A percentile compares a stretch with the other conserved stretches of the same genome.
Evolutionary conservation across 2,329 filamentous ascomycete species (phyloP).

Genomic region (Talaromyces albobiverticillius): DNA sequence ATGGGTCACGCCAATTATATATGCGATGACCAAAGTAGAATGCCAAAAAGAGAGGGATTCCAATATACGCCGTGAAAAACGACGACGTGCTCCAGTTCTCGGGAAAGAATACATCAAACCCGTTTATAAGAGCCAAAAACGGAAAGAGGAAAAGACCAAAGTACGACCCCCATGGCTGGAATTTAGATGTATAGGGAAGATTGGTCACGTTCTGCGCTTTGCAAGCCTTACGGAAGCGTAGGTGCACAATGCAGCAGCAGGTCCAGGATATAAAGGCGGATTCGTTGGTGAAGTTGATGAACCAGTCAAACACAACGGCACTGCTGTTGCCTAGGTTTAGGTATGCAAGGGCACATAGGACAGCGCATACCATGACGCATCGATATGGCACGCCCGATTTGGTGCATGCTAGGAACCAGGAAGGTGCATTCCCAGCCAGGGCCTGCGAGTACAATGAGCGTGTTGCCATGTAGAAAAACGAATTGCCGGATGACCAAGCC

Average conservation of each 20-base stretch:
- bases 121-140: conserved; percentile 68
- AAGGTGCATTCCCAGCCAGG: conserved; percentile 61
- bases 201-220: background rate
- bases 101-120: conserved; percentile 64
- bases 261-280: conserved; percentile 70
- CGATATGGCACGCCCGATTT: conserved; percentile 60
- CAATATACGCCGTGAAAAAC: conserved; percentile 66
- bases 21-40: background rate
- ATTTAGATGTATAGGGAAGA: background rate
- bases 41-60: conserved; percentile 60
- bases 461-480: conserved; percentile 70
- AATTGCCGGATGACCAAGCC: conserved; percentile 74
- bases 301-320: conserved; percentile 66
- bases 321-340: conserved; percentile 56
- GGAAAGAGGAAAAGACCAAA: conserved; percentile 33
- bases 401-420: conserved; percentile 60
- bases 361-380: conserved; percentile 56
- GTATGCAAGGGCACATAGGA: conserved; percentile 64
- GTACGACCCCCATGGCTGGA: conserved; percentile 4
- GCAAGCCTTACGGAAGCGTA: background rate
- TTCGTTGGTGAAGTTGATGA: conserved; percentile 67
- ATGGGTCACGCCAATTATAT: background rate
- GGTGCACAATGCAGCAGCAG: background rate
- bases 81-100: conserved; percentile 40
- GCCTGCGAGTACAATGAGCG: conserved; percentile 66